Evolutionary conservation across 805 yeast genomes (phyloP).

Genomic region (Metschnikowia amazonensis): DNA sequence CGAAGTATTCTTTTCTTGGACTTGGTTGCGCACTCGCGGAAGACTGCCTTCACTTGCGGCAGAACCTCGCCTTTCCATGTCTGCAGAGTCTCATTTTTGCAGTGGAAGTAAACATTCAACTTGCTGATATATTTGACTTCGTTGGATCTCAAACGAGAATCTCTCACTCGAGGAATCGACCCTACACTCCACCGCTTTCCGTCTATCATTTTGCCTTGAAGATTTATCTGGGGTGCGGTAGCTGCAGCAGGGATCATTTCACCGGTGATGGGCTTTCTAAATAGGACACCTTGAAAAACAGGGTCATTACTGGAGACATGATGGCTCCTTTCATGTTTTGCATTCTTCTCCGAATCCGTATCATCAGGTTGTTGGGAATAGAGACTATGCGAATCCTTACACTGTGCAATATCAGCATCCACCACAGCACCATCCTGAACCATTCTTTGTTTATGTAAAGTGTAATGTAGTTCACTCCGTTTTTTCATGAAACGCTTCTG

Average conservation of each 20-base stretch:
- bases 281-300: not conserved
- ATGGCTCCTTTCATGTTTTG: too few relatives aligned
- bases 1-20: constrained; percentile 37
- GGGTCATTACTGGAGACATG: not conserved
- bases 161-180: constrained; percentile 41
- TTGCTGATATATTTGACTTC: constrained; percentile 31
- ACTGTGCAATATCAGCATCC: not conserved
- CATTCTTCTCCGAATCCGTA: not conserved
- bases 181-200: constrained; percentile 30
- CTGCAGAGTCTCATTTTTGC: constrained; percentile 21
- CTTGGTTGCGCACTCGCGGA: constrained; percentile 40
- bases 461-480: constrained; percentile 7
- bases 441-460: constrained; percentile 3
- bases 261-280: constrained; percentile 9
- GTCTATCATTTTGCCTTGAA: constrained; percentile 7
- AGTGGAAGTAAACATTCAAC: constrained; percentile 36
- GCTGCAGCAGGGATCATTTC: constrained; percentile 8
- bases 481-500: constrained; percentile 2
- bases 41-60: constrained; percentile 34
- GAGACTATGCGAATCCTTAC: not conserved
- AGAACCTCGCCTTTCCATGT: constrained; percentile 11
- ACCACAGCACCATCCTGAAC: constrained; percentile 6
- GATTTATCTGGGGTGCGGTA: constrained; percentile 8
- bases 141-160: constrained; percentile 10
- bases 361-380: not conserved